Evolutionary conservation across 805 yeast genomes (phyloP).

Genomic region (Sugiyamaella chiloensis): DNA sequence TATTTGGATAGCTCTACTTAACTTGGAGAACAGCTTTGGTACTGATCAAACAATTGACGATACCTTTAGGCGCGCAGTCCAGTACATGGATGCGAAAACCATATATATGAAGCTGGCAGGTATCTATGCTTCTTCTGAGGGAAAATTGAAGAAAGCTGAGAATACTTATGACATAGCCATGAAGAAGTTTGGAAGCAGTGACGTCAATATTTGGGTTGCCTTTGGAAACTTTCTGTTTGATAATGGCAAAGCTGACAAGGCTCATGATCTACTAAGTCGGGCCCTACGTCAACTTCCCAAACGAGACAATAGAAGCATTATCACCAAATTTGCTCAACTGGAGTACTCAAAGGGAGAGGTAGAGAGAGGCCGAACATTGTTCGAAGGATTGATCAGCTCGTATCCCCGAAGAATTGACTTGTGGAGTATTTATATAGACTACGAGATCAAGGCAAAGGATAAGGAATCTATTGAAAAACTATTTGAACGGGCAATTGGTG

Average conservation of each 20-base stretch:
- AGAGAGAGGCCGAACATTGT: slow-evolving; percentile 91
- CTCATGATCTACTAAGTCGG: slow-evolving; percentile 69
- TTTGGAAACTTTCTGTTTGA: slow-evolving; percentile 74
- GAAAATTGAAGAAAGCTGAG: slow-evolving; percentile 64
- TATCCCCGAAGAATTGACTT: slow-evolving; percentile 89
- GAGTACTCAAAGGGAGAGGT: slow-evolving; percentile 84
- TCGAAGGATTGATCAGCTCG: slow-evolving; percentile 87
- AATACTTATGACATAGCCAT: slow-evolving; percentile 60
- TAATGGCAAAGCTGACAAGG: slow-evolving; percentile 43
- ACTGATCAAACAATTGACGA: slow-evolving; percentile 76
- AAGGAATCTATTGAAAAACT: slow-evolving; percentile 69
- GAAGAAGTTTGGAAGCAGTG: slow-evolving; percentile 74
- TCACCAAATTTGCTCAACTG: slow-evolving; percentile 81
- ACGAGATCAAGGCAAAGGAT: slow-evolving; percentile 71
- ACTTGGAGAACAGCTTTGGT: slow-evolving; percentile 93
- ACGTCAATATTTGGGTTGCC: slow-evolving; percentile 73
- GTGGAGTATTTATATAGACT: slow-evolving; percentile 95
- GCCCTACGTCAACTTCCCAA: slow-evolving; percentile 70
- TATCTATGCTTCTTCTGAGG: slow-evolving; percentile 69
- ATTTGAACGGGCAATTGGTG: slow-evolving; percentile 72
- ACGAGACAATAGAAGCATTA: slow-evolving; percentile 58
- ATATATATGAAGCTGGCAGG: slow-evolving; percentile 79
- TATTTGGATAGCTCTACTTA: slow-evolving; percentile 92
- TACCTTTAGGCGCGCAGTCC: slow-evolving; percentile 77
- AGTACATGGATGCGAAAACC: slow-evolving; percentile 82